Evolutionary conservation across 345 rosid species (phyloP).

Genomic region (Corchorus capsularis): DNA sequence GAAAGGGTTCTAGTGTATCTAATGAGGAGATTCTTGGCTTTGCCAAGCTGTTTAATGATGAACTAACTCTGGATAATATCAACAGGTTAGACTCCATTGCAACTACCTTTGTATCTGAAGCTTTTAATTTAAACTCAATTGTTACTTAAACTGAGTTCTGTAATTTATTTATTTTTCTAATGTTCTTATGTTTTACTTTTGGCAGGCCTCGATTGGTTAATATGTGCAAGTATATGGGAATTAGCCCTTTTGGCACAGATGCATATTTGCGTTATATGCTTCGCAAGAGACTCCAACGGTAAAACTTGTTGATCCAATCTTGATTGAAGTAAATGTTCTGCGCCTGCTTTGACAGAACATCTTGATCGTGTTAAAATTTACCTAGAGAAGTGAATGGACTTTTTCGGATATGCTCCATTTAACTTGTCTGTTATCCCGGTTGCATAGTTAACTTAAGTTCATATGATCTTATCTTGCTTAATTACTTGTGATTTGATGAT

Average conservation of each 20-base stretch:
- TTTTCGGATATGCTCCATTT: too few species aligned
- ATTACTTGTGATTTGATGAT: too few species aligned
- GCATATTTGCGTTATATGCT: slow-evolving; percentile 93
- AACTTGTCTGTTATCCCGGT: too few species aligned
- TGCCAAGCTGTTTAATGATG: slow-evolving; percentile 91
- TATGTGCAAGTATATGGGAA: slow-evolving; percentile 99
- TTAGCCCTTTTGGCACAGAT: slow-evolving; percentile 89
- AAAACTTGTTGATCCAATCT: slow-evolving; percentile 32
- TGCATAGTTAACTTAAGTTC: too few species aligned
- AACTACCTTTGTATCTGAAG: background rate
- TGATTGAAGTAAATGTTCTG: background rate
- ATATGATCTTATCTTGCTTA: too few species aligned
- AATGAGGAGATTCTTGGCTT: slow-evolving; percentile 94
- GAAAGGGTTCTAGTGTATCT: slow-evolving; percentile 79
- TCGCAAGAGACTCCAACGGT: slow-evolving; percentile 82
- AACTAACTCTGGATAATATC: slow-evolving; percentile 91
- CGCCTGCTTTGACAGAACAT: background rate
- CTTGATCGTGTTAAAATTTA: background rate
- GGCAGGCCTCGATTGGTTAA: slow-evolving; percentile 86
- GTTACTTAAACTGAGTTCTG: background rate
- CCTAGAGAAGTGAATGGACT: background rate
- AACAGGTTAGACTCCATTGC: slow-evolving; percentile 60
- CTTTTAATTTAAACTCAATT: slow-evolving; percentile 3
- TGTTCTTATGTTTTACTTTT: slow-evolving; percentile 20
- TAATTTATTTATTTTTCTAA: background rate